A percentile compares a stretch with the other conserved stretches of the same genome.
Conservation (phyloP, 441 rosid genomes). For the Kokia cookei region DNA sequence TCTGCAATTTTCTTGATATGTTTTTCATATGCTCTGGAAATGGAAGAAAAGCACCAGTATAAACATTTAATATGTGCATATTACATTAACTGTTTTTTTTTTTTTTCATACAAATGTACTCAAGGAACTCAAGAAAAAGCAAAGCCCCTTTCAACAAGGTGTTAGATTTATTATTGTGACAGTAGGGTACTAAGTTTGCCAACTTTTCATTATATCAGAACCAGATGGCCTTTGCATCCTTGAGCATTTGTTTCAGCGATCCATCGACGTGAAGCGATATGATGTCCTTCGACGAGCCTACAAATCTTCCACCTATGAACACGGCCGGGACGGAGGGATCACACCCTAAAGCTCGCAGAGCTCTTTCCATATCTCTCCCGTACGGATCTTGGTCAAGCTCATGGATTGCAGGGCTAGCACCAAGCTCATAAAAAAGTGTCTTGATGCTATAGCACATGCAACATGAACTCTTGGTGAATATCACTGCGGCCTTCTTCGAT, state of each 20-base stretch:
- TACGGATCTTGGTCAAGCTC: constrained; percentile 72
- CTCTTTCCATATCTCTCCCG: constrained; percentile 78
- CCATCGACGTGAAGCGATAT: constrained; percentile 81
- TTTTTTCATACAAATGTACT: neutral
- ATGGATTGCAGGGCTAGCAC: constrained; percentile 87
- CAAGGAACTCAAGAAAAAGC: neutral
- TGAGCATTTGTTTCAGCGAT: constrained; percentile 77
- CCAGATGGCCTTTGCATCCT: constrained; percentile 90
- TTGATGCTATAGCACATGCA: constrained; percentile 92
- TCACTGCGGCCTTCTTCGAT: constrained; percentile 84
- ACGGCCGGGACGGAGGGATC: constrained; percentile 78
- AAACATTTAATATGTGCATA: neutral
- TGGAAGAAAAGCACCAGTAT: neutral
- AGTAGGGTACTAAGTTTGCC: neutral
- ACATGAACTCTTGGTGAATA: constrained; percentile 91
- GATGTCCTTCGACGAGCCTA: constrained; percentile 79
- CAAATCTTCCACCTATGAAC: constrained; percentile 77
- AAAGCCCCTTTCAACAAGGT: neutral
- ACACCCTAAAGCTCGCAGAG: constrained; percentile 56
- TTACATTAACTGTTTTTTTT: neutral
- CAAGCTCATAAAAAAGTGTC: constrained; percentile 78
- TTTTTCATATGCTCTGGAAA: neutral
- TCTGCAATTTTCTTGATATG: neutral
- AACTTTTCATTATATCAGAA: constrained; percentile 38
- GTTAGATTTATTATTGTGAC: neutral